Percentiles rank a stretch among this genome's conserved stretches.
Conservation (phyloP, 2,329 filamentous ascomycete genomes). For the Cercospora zeae-maydis region DNA sequence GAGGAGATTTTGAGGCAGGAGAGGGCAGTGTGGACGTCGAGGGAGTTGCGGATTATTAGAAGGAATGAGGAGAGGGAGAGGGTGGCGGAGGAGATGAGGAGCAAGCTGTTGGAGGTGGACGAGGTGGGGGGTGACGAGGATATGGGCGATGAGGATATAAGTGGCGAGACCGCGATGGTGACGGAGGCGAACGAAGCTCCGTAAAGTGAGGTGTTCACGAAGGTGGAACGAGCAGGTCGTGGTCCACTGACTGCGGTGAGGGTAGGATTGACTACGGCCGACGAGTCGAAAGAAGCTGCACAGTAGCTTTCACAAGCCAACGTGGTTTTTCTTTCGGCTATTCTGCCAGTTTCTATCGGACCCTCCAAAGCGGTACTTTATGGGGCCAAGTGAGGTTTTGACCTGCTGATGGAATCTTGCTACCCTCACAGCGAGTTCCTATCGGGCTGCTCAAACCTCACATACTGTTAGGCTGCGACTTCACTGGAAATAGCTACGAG, state of each 20-base stretch:
- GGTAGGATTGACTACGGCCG: background rate
- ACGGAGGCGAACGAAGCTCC: background rate
- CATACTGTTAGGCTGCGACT: background rate
- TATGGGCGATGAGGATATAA: background rate
- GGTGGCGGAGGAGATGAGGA: conserved; percentile 1
- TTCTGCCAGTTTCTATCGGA: background rate
- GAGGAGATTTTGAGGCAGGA: conserved; percentile 4
- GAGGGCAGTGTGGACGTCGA: conserved; percentile 11
- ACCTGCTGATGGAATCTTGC: background rate
- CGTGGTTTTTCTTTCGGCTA: background rate
- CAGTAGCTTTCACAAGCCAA: background rate
- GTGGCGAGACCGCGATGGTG: background rate
- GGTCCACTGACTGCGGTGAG: background rate
- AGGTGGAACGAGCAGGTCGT: background rate
- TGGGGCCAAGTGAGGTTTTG: background rate
- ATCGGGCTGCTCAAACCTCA: background rate
- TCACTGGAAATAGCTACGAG: background rate
- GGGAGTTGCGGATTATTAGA: conserved; percentile 7
- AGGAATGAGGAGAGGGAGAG: conserved; percentile 5
- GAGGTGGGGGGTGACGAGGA: background rate
- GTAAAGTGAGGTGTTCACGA: background rate
- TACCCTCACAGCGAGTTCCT: background rate
- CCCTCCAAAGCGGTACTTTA: background rate
- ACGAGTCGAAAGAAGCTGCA: background rate
- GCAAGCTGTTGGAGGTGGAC: background rate